A percentile compares a stretch with the other conserved stretches of the same genome.
Evolutionary conservation across 768 basidiomycete genomes (phyloP).

Genomic region (Auriscalpium vulgare): DNA sequence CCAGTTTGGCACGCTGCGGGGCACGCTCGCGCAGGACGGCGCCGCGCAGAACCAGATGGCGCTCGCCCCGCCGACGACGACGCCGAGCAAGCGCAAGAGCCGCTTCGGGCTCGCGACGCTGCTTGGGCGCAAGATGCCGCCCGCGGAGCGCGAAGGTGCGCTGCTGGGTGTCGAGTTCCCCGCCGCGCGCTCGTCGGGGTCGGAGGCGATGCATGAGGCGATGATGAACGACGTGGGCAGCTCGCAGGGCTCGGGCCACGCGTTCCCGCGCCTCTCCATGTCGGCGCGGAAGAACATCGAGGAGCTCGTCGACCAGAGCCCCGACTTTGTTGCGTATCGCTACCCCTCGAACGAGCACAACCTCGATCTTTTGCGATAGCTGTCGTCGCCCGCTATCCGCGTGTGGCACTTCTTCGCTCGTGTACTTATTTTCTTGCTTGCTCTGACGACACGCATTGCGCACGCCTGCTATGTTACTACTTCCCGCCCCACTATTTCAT

Average conservation of each 20-base stretch:
- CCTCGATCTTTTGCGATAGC: slow-evolving; percentile 48
- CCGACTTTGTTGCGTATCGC: slow-evolving; percentile 79
- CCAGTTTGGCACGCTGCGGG: slow-evolving; percentile 65
- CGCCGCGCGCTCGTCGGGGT: slow-evolving; percentile 22
- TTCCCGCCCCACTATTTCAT: not conserved
- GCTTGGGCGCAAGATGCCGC: slow-evolving; percentile 46
- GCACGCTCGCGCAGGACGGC: slow-evolving; percentile 37
- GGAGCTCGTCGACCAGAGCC: slow-evolving; percentile 76
- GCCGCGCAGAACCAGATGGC: not conserved
- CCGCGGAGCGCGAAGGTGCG: slow-evolving; percentile 10
- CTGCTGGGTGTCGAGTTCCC: slow-evolving; percentile 12
- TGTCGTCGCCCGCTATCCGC: too few relatives aligned
- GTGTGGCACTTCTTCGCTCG: not conserved
- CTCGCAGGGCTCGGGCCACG: slow-evolving; percentile 29
- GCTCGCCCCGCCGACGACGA: slow-evolving; percentile 10
- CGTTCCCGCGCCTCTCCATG: slow-evolving; percentile 45
- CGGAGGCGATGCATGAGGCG: slow-evolving; percentile 34
- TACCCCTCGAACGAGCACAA: slow-evolving; percentile 76
- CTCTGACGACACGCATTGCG: not conserved
- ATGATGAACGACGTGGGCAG: slow-evolving; percentile 43
- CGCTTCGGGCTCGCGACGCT: slow-evolving; percentile 62
- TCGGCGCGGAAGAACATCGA: slow-evolving; percentile 64
- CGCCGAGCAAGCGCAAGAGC: slow-evolving; percentile 55
- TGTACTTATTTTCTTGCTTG: not conserved
- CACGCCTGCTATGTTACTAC: too few relatives aligned